A percentile compares a stretch with the other conserved stretches of the same genome.
Conservation (phyloP, 306 rosid species). For the Vigna angularis region DNA sequence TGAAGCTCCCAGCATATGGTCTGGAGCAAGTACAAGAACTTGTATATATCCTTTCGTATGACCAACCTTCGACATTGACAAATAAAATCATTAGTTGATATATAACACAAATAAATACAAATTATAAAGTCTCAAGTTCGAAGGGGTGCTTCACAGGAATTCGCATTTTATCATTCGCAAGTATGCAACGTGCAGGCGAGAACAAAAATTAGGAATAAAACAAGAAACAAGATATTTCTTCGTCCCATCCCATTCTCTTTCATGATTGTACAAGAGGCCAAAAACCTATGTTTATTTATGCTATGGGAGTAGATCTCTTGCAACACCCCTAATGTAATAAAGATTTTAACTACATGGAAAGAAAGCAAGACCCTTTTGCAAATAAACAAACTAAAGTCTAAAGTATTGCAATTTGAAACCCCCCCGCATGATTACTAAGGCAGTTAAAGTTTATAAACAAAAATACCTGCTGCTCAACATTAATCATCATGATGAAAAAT, state of each 20-base stretch:
- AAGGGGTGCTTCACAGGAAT: constrained; percentile 33
- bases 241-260: constrained; percentile 1
- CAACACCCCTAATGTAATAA: background rate
- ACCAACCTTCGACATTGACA: constrained; percentile 74
- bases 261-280: constrained; percentile 10
- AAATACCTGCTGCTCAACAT: background rate
- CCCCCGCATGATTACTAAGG: background rate
- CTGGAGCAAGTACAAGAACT: constrained; percentile 80
- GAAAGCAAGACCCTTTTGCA: background rate
- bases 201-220: background rate
- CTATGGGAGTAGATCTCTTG: constrained; percentile 10
- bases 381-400: constrained; percentile 11
- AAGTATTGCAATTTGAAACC: background rate
- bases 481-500: background rate
- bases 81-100: constrained; percentile 41
- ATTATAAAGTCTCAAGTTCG: constrained; percentile 21
- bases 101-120: constrained; percentile 22
- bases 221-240: background rate
- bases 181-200: background rate
- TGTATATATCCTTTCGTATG: constrained; percentile 97
- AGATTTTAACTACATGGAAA: constrained; percentile 20
- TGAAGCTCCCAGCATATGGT: constrained; percentile 84
- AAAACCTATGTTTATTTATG: constrained; percentile 8
- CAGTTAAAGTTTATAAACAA: constrained; percentile 19
- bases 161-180: constrained; percentile 21